Evolutionary conservation across 495 filamentous ascomycete genomes (phyloP).

Genomic region (Penicillium nucicola): DNA sequence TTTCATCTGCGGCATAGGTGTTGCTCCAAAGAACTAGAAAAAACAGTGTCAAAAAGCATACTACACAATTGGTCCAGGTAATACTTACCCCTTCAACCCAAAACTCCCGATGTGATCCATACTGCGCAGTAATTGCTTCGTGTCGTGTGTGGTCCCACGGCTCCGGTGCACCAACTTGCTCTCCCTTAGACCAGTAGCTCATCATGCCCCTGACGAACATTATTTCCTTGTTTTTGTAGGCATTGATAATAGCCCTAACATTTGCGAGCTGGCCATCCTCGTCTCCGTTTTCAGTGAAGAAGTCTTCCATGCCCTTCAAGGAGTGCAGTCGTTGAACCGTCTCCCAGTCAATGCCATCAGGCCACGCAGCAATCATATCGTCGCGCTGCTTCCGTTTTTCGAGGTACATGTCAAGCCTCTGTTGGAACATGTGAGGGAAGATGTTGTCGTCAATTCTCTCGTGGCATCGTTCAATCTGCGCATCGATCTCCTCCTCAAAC

Average conservation of each 20-base stretch:
- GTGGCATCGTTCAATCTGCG: slow-evolving; percentile 1
- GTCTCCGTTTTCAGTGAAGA: background rate
- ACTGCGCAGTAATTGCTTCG: too few relatives aligned
- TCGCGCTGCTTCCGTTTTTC: background rate
- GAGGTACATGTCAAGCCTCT: background rate
- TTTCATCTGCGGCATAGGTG: too few relatives aligned
- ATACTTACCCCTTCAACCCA: too few relatives aligned
- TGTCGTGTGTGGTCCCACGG: background rate
- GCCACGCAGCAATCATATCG: background rate
- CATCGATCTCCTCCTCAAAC: slow-evolving; percentile 1
- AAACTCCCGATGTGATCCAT: too few relatives aligned
- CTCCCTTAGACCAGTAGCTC: slow-evolving; percentile 3
- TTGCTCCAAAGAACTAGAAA: too few relatives aligned
- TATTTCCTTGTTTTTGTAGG: background rate
- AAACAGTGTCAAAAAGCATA: too few relatives aligned
- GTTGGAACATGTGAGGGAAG: background rate
- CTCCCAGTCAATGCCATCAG: background rate
- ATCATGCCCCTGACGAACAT: background rate
- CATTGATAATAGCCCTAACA: background rate
- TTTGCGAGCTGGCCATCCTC: slow-evolving; percentile 2
- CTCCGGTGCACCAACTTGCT: background rate
- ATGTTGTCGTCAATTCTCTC: slow-evolving; percentile 7
- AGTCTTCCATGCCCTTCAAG: background rate
- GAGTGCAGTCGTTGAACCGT: background rate
- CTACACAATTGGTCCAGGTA: too few relatives aligned